These are phyloP conservation scores for Quercus mongolica DNA, from an alignment of 306 rosid species.

Conservation along the genomic window DNA sequence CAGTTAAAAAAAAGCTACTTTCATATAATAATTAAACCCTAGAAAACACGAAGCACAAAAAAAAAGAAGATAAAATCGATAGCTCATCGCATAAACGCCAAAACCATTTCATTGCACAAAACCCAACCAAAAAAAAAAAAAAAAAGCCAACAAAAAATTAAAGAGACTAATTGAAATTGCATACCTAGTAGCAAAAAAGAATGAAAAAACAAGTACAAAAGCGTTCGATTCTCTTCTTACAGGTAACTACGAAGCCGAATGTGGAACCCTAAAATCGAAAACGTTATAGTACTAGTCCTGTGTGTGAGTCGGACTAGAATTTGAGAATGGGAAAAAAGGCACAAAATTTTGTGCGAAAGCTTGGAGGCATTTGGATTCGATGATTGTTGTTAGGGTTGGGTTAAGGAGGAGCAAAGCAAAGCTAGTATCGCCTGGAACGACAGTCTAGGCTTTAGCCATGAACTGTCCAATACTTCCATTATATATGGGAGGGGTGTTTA, in stretches of 20 bases:
- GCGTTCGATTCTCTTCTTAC: not conserved
- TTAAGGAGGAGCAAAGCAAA: not conserved
- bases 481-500: not conserved
- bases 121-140: not conserved
- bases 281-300: not conserved
- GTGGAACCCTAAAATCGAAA: constrained; percentile 12
- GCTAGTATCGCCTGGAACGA: not conserved
- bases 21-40: not conserved
- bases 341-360: not conserved
- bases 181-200: constrained; percentile 7
- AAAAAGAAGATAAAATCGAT: not conserved
- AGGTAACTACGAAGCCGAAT: not conserved
- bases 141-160: not conserved
- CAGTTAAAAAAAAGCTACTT: not conserved
- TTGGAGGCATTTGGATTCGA: not conserved
- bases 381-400: constrained; percentile 11
- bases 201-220: too few relatives aligned
- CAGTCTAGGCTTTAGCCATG: not conserved
- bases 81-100: not conserved
- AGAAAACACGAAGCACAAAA: not conserved
- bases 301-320: not conserved
- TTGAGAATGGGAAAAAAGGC: not conserved
- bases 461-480: not conserved
- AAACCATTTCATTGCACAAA: not conserved
- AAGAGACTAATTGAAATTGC: not conserved